Evolutionary conservation across 805 yeast genomes (phyloP).

Genomic region (Candida fluviatilis): DNA sequence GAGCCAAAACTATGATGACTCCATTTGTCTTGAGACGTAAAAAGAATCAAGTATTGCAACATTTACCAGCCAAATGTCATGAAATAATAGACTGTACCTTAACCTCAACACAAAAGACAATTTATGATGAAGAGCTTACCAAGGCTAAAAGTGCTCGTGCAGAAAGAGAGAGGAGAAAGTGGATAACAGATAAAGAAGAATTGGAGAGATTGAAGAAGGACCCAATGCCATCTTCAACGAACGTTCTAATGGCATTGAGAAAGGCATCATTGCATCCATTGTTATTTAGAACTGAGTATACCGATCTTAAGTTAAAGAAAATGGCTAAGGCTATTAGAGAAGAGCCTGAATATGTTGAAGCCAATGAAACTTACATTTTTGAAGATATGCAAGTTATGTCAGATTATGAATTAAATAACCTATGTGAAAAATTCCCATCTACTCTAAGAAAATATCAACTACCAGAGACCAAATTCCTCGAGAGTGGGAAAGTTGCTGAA

Average conservation of each 20-base stretch:
- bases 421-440: conserved; percentile 71
- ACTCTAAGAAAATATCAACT: conserved; percentile 54
- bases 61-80: conserved; percentile 76
- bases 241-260: conserved; percentile 81
- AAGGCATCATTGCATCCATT: conserved; percentile 93
- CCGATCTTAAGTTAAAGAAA: conserved; percentile 46
- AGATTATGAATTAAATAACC: conserved; percentile 77
- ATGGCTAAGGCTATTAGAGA: conserved; percentile 81
- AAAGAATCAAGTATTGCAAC: conserved; percentile 86
- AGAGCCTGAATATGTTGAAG: conserved; percentile 76
- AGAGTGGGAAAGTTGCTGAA: conserved; percentile 71
- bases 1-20: conserved; percentile 97
- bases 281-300: conserved; percentile 64
- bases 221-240: conserved; percentile 48
- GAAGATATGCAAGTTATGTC: conserved; percentile 97
- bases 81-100: conserved; percentile 63
- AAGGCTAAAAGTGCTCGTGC: conserved; percentile 35
- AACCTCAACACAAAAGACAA: conserved; percentile 46
- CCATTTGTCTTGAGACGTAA: conserved; percentile 93
- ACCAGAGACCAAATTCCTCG: conserved; percentile 50
- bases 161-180: conserved; percentile 43
- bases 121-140: conserved; percentile 60
- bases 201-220: conserved; percentile 17
- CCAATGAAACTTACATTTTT: conserved; percentile 69
- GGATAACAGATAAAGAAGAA: conserved; percentile 29